Percentiles rank a stretch among this genome's conserved stretches.
These are phyloP conservation scores for Colletotrichum tabaci DNA, from an alignment of 2,329 filamentous ascomycete genomes.

Conservation along the genomic window DNA sequence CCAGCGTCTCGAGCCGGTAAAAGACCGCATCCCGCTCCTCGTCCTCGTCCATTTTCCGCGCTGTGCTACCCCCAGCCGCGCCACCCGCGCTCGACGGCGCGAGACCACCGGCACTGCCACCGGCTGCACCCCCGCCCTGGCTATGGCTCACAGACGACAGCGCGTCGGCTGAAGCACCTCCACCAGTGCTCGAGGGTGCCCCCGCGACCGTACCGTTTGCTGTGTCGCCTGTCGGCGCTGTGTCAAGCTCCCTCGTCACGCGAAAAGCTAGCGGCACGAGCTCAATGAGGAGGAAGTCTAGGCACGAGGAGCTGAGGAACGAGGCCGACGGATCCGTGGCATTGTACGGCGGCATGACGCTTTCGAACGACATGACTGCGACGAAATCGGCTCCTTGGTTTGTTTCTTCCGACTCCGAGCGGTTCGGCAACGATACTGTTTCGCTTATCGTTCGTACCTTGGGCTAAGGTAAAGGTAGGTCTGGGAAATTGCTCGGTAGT, in stretches of 20 bases:
- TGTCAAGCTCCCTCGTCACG: constrained; percentile 80
- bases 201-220: constrained; percentile 51
- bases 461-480: background rate
- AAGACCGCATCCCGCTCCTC: constrained; percentile 89
- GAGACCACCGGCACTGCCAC: constrained; percentile 44
- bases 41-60: constrained; percentile 76
- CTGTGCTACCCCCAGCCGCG: constrained; percentile 36
- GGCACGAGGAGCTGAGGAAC: constrained; percentile 86
- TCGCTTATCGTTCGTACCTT: background rate
- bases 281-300: constrained; percentile 97
- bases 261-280: constrained; percentile 95
- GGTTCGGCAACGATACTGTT: background rate
- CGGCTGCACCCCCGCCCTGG: constrained; percentile 30
- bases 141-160: constrained; percentile 27
- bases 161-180: constrained; percentile 41
- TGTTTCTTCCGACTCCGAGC: background rate
- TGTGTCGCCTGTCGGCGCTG: constrained; percentile 55
- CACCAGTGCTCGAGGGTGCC: constrained; percentile 55
- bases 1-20: constrained; percentile 85
- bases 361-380: constrained; percentile 78
- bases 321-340: constrained; percentile 81
- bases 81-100: constrained; percentile 43
- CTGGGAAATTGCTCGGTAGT: background rate
- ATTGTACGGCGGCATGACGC: constrained; percentile 78
- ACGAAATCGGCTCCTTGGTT: background rate